phyloP scores from a whole-genome alignment of 179 eudicot genomes.

The Vitellaria paradoxa region DNA sequence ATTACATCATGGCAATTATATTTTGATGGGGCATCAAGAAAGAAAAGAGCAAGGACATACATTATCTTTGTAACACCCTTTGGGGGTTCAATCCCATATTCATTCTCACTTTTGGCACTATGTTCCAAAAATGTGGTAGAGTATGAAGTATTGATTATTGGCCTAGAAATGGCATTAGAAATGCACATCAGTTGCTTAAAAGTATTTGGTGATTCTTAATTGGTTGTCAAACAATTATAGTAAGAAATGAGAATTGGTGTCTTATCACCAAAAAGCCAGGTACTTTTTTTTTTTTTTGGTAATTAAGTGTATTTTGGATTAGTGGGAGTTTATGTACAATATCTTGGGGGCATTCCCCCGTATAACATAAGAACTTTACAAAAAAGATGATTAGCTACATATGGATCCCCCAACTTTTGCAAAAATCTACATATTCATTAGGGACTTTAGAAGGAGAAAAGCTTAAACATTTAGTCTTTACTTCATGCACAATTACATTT shows the following conservation, averaged over 20 bases:
- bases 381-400: no score
- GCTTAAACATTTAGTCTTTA: no score
- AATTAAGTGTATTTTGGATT: no score
- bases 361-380: no score
- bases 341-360: no score
- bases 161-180: slow-evolving; percentile 10
- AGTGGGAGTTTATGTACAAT: no score
- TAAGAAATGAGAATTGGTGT: background rate
- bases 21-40: slow-evolving; percentile 1
- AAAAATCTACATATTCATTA: no score
- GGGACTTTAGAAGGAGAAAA: no score
- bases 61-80: background rate
- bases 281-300: no score
- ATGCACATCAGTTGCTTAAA: slow-evolving; percentile 2
- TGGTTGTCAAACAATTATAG: background rate
- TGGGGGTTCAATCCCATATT: background rate
- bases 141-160: background rate
- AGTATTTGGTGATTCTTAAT: slow-evolving; percentile 19
- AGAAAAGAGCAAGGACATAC: background rate
- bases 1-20: background rate
- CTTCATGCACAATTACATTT: no score
- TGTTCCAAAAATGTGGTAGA: slow-evolving; percentile 4
- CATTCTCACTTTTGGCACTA: background rate
- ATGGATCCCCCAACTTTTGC: no score
- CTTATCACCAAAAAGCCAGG: slow-evolving; percentile 2